A percentile compares a stretch with the other conserved stretches of the same genome.
Conservation (phyloP, 73 alveolate genomes). For the Paramecium caudatum region DNA sequence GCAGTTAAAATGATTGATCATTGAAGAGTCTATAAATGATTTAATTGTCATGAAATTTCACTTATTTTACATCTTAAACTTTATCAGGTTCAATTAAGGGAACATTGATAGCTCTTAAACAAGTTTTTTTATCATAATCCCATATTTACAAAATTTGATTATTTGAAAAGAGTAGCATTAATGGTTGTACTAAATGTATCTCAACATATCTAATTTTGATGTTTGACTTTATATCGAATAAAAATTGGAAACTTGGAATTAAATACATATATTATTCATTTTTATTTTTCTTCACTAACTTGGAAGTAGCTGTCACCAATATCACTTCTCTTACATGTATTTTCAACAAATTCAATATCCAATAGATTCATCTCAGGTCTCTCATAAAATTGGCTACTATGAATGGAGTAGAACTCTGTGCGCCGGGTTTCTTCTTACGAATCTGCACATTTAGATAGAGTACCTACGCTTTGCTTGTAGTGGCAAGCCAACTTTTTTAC, state of each 20-base stretch:
- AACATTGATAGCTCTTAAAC: constrained; percentile 54
- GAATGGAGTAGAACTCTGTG: constrained; percentile 5
- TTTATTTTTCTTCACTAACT: constrained; percentile 24
- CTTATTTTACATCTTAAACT: constrained; percentile 38
- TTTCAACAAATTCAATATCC: background rate
- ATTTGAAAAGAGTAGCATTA: constrained; percentile 41
- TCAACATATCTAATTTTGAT: constrained; percentile 19
- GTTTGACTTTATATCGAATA: constrained; percentile 40
- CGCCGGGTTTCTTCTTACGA: too few relatives aligned
- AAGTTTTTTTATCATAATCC: constrained; percentile 58
- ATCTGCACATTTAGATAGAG: too few relatives aligned
- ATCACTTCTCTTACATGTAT: background rate
- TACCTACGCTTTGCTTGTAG: too few relatives aligned
- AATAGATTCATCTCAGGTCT: background rate
- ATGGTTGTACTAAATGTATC: constrained; percentile 45
- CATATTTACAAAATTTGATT: constrained; percentile 70
- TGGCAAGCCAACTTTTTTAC: too few relatives aligned
- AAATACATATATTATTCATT: constrained; percentile 2
- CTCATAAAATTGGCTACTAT: constrained; percentile 12
- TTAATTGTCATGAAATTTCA: constrained; percentile 63
- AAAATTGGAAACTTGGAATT: background rate
- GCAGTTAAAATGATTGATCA: constrained; percentile 13
- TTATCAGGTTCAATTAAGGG: constrained; percentile 50
- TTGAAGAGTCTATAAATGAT: constrained; percentile 59
- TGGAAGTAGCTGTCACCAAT: background rate